phyloP scores from a whole-genome alignment of 805 yeast genomes.

The Wickerhamomyces sydowiorum region DNA sequence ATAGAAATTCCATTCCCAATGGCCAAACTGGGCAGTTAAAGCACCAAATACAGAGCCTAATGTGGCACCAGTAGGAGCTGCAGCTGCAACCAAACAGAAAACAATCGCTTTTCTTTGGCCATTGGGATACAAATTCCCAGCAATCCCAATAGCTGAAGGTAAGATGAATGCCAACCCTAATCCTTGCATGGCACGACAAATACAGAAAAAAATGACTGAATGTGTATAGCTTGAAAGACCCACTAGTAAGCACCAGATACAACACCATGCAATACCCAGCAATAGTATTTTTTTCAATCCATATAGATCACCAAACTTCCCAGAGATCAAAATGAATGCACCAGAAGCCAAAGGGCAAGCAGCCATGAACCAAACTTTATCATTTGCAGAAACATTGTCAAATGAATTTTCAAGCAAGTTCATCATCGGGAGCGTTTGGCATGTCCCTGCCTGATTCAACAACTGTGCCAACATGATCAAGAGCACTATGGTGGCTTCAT shows the following conservation, averaged over 20 bases:
- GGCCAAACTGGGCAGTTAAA: slow-evolving; percentile 33
- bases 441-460: slow-evolving; percentile 34
- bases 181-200: slow-evolving; percentile 58
- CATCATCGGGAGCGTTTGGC: slow-evolving; percentile 33
- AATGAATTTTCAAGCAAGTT: slow-evolving; percentile 28
- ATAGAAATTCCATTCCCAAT: slow-evolving; percentile 50
- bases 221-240: slow-evolving; percentile 51
- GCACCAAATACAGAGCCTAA: slow-evolving; percentile 49
- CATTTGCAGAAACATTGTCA: slow-evolving; percentile 19
- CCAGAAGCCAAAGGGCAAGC: slow-evolving; percentile 68
- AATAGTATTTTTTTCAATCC: slow-evolving; percentile 54
- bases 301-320: slow-evolving; percentile 66
- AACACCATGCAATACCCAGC: slow-evolving; percentile 49
- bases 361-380: slow-evolving; percentile 62
- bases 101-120: slow-evolving; percentile 46
- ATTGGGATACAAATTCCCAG: slow-evolving; percentile 39
- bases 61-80: slow-evolving; percentile 58
- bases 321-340: slow-evolving; percentile 63
- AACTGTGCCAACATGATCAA: slow-evolving; percentile 31
- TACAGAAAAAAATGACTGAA: slow-evolving; percentile 42
- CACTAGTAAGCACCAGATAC: slow-evolving; percentile 52
- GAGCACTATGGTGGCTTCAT: slow-evolving; percentile 23
- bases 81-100: slow-evolving; percentile 50
- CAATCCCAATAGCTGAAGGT: slow-evolving; percentile 56
- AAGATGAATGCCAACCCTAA: slow-evolving; percentile 51